Evolutionary conservation across 805 yeast genomes (phyloP).

Genomic region (Candida railenensis): DNA sequence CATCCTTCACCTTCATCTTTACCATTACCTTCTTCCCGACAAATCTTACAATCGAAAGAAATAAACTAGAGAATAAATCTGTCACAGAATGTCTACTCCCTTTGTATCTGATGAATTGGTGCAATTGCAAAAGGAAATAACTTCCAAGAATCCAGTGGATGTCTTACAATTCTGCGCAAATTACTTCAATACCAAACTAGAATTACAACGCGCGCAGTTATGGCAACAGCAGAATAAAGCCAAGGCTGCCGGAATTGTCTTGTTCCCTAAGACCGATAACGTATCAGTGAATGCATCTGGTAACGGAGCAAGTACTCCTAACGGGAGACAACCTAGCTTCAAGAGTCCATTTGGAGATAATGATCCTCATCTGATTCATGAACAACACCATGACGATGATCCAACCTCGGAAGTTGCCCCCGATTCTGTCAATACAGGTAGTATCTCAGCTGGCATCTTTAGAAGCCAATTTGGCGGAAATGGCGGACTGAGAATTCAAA

Average conservation of each 20-base stretch:
- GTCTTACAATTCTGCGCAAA: constrained; percentile 73
- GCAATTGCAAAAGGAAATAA: constrained; percentile 57
- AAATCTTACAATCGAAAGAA: neutral
- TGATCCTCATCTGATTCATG: constrained; percentile 57
- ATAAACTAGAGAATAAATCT: neutral
- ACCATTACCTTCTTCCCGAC: neutral
- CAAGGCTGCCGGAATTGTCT: constrained; percentile 47
- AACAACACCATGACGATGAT: constrained; percentile 15
- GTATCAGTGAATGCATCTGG: constrained; percentile 31
- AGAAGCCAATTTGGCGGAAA: constrained; percentile 24
- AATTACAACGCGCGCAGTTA: constrained; percentile 53
- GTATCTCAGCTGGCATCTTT: constrained; percentile 18
- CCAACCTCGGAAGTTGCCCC: constrained; percentile 7
- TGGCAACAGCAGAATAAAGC: constrained; percentile 53
- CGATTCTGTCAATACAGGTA: constrained; percentile 6
- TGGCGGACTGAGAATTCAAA: constrained; percentile 10
- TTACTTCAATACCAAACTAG: constrained; percentile 63
- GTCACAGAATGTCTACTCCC: constrained; percentile 9
- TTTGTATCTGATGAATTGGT: constrained; percentile 50
- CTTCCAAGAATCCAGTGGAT: constrained; percentile 58
- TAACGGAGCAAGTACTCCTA: constrained; percentile 19
- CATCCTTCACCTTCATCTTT: neutral
- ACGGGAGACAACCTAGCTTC: constrained; percentile 46
- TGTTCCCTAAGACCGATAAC: constrained; percentile 40
- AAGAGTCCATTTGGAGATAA: constrained; percentile 63